Base-by-base conservation (phyloP, 2,329 filamentous ascomycete species). In the Ceratocystis eucalypticola region DNA sequence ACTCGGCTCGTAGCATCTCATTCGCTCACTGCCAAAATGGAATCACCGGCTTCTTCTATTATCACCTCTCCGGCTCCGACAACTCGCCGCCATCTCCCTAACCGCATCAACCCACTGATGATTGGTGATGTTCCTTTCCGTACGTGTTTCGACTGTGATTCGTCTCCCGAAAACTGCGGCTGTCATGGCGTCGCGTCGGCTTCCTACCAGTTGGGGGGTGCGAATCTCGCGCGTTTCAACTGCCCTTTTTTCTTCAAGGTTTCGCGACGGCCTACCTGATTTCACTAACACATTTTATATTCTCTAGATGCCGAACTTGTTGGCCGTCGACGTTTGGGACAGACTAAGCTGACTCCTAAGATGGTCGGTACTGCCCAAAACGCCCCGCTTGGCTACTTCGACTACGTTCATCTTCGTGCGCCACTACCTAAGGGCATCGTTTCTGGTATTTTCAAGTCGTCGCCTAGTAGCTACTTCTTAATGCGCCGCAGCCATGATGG, bases 361-460 rank as follows among this genome's bases (percentile, higher is more conserved):
- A 86, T 91, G 72, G 85, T 87, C 44, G 85, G 88, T 71, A 84
- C 86, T 75, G 87, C 90, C 69, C 84, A 86, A 66, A 89, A 90
- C 74, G 80, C 85, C 61, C 86, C 88, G 71, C 80, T 94, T 68
- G 91, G 90, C 64, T 85, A 87, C 61, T 96, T 99, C 74, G 94
- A 97, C 76, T 99, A 99, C 76, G 93, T 92, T 70, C 94, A 99
- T 75, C 82, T 99, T 62, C 88, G 93, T 73, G 93, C 92, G 68
- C 93, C 94, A 15, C 79, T 99, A 61, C 94, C 94, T 62, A 94
- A 92, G 76, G 91, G 94, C 70, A 87, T 97, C 71, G 84, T 86
- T 33, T 96, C 92, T 5, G 94, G 94, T 73, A 95, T 99, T 72
- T 97, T 97, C 80, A 88, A 89, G 72, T 87, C 86, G 68, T 86